Percentiles rank a stretch among this genome's conserved stretches.
These are phyloP conservation scores for Talaromyces ruber DNA, from an alignment of 495 filamentous ascomycete species.

Conservation along the genomic window DNA sequence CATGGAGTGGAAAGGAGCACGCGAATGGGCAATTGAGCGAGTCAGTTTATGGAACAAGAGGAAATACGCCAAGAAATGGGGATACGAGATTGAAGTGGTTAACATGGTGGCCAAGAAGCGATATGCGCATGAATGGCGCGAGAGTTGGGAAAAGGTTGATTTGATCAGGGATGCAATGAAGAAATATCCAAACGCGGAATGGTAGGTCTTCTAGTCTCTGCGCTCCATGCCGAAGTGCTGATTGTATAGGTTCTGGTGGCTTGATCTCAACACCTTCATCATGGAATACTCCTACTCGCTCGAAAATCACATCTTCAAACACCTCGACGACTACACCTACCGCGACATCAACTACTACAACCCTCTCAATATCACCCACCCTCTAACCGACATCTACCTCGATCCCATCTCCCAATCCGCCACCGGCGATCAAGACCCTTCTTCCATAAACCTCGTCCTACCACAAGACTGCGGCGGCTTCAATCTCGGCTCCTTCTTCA, in stretches of 20 bases:
- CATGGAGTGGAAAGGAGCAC: slow-evolving; percentile 97
- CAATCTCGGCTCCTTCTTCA: slow-evolving; percentile 94
- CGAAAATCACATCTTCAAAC: slow-evolving; percentile 80
- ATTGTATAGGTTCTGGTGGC: slow-evolving; percentile 90
- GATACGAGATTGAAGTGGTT: slow-evolving; percentile 91
- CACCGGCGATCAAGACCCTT: slow-evolving; percentile 60
- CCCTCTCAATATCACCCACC: slow-evolving; percentile 87
- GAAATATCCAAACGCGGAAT: slow-evolving; percentile 94
- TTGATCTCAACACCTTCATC: slow-evolving; percentile 94
- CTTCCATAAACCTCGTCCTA: slow-evolving; percentile 78
- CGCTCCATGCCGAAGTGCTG: not conserved
- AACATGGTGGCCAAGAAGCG: slow-evolving; percentile 98
- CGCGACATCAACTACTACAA: slow-evolving; percentile 97
- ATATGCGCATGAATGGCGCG: slow-evolving; percentile 97
- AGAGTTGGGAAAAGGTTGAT: slow-evolving; percentile 99
- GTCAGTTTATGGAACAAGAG: slow-evolving; percentile 94
- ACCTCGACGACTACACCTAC: slow-evolving; percentile 68
- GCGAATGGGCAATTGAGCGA: slow-evolving; percentile 97
- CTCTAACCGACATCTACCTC: slow-evolving; percentile 61
- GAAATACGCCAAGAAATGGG: slow-evolving; percentile 79
- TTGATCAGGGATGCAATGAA: slow-evolving; percentile 82
- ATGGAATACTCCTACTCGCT: slow-evolving; percentile 94
- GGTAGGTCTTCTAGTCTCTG: slow-evolving; percentile 44
- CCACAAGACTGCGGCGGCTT: slow-evolving; percentile 95
- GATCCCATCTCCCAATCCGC: slow-evolving; percentile 62